A percentile compares a stretch with the other conserved stretches of the same genome.
Evolutionary conservation across 352 stramenopile species (phyloP).

Genomic region (Nothophytophthora sp.): DNA sequence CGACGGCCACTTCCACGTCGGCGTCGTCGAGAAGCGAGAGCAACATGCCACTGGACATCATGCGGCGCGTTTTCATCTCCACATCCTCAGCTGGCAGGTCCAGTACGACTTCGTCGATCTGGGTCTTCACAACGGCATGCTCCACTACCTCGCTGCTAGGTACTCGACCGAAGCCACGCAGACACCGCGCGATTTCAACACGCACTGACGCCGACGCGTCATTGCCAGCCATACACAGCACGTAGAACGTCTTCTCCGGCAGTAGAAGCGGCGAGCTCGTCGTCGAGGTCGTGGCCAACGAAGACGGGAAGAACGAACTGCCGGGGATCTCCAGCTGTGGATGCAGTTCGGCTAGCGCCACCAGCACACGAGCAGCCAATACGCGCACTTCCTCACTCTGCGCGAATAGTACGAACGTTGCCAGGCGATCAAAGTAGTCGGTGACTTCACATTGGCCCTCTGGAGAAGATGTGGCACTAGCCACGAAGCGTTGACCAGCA

Average conservation of each 20-base stretch:
- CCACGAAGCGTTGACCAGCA: constrained; percentile 23
- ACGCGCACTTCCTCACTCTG: constrained; percentile 28
- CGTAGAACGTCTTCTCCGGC: constrained; percentile 43
- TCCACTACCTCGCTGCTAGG: constrained; percentile 19
- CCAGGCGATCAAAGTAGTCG: constrained; percentile 38
- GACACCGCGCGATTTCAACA: constrained; percentile 34
- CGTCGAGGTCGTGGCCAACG: neutral
- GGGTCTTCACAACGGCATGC: constrained; percentile 41
- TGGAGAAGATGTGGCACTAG: neutral
- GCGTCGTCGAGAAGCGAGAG: constrained; percentile 66
- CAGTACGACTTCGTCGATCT: constrained; percentile 47
- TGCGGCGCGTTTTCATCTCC: constrained; percentile 41
- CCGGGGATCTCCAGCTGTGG: constrained; percentile 20
- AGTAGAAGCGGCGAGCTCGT: constrained; percentile 17
- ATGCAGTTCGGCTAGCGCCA: constrained; percentile 24
- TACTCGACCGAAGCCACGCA: constrained; percentile 30
- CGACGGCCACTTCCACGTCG: constrained; percentile 35
- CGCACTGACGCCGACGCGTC: constrained; percentile 37
- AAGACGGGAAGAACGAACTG: constrained; percentile 27
- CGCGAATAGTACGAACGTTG: constrained; percentile 32
- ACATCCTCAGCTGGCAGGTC: constrained; percentile 31
- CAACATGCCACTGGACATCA: constrained; percentile 66
- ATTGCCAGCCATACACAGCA: constrained; percentile 42
- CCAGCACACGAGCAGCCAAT: constrained; percentile 35
- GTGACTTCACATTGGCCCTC: neutral